Base-by-base conservation (phyloP, 495 filamentous ascomycete genomes). In the Penicillium daleae region DNA sequence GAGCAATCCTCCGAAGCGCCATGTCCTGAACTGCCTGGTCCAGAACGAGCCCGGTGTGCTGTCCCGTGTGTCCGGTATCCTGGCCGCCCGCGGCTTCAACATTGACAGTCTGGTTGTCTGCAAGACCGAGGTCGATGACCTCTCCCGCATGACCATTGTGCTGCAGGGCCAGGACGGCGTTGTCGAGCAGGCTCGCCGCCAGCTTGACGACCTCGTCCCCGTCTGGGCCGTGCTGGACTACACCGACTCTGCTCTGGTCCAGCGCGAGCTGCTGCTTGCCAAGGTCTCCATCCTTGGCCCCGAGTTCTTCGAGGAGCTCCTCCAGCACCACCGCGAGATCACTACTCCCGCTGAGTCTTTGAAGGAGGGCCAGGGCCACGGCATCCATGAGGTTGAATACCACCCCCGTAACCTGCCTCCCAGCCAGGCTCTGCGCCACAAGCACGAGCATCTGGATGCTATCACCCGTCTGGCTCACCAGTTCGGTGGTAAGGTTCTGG, bases 171-270 rank as follows among this genome's bases (percentile, higher is more conserved):
- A 97, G 77, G 93, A 98, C 68, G 95, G 93, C 51, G 95, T 99
- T 22, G 93, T 99, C 17, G 95, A 99, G 83, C 95, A 99, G 80
- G 95, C 95, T 49, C 89, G 95, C 42, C 85, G 95, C 57, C 95
- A 99, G 81, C 82, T 99, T 17, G 95, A 98, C 71, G 95, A 99
- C 70, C 82, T 99, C 32, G 95, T 99, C 32, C 95, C 95, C 31
- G 95, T 99, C 55, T 99, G 95, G 95, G 95, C 95, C 32, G 95
- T 99, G 17, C 80, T 99, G 61, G 95, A 99, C 76, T 98, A 99
- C 79, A 97, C 93, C 32, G 82, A 86, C 37, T 87, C 95, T 1
- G 92, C 95, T 27, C 83, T 99, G n/a, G 93, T 99, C 24, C 95
- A 99, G 81, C 89, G 95, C 56, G 95, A 99, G 77, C 80, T 99